Conservation (phyloP, 1,284 basidiomycete genomes). For the Bondarzewia mesenterica region DNA sequence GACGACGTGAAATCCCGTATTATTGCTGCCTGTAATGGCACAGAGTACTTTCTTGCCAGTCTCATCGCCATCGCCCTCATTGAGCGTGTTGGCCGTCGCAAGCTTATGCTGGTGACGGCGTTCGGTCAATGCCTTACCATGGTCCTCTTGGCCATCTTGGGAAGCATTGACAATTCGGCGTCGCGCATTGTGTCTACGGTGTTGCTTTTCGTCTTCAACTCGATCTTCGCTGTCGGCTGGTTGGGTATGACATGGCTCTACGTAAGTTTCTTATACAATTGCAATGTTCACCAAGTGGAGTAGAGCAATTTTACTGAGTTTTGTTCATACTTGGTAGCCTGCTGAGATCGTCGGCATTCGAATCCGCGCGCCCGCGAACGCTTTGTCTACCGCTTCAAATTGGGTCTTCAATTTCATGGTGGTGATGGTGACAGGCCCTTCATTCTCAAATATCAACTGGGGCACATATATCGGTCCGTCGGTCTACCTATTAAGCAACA, state of each 20-base stretch:
- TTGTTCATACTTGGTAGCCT: conserved; percentile 29
- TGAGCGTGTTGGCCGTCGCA: conserved; percentile 55
- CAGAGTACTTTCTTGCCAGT: conserved; percentile 60
- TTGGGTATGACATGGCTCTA: conserved; percentile 69
- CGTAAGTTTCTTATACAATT: conserved; percentile 25
- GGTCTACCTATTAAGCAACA: neutral
- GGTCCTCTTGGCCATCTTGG: conserved; percentile 51
- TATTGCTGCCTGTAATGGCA: conserved; percentile 62
- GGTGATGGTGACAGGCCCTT: conserved; percentile 61
- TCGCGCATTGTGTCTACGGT: conserved; percentile 47
- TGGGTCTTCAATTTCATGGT: conserved; percentile 63
- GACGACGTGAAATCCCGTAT: conserved; percentile 54
- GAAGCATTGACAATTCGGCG: conserved; percentile 36
- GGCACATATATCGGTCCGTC: conserved; percentile 50
- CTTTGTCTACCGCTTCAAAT: conserved; percentile 59
- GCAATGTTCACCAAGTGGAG: neutral
- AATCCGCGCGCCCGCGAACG: conserved; percentile 62
- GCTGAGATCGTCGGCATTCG: conserved; percentile 59
- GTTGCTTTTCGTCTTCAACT: conserved; percentile 62
- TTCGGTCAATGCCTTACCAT: conserved; percentile 57
- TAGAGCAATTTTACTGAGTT: neutral
- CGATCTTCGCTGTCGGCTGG: conserved; percentile 68
- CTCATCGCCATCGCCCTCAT: conserved; percentile 51
- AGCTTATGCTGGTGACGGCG: conserved; percentile 64
- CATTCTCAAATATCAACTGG: conserved; percentile 57